Conservation (phyloP, 768 basidiomycete species). For the Tylopilus felleus region DNA sequence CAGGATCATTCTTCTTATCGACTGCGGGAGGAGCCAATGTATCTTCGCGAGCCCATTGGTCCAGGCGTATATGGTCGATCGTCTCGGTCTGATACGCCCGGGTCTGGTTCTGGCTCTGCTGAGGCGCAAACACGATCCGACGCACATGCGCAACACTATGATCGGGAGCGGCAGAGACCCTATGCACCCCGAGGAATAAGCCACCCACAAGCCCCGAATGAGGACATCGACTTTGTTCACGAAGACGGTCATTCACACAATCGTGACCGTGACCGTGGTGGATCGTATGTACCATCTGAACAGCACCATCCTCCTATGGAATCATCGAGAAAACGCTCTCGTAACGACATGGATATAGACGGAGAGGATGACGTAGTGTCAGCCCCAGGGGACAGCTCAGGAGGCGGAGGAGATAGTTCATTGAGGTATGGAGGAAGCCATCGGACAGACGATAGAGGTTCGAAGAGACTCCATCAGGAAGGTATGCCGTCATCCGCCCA, state of each 20-base stretch:
- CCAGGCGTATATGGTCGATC: constrained; percentile 31
- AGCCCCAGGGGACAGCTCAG: constrained; percentile 28
- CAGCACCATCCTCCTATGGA: constrained; percentile 42
- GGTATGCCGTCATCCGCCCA: constrained; percentile 24
- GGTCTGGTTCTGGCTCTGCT: constrained; percentile 50
- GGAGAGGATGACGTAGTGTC: constrained; percentile 47
- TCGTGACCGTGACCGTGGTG: constrained; percentile 39
- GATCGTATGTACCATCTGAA: constrained; percentile 31
- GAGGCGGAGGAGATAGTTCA: constrained; percentile 27
- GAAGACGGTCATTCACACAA: constrained; percentile 47
- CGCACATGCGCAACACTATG: constrained; percentile 43
- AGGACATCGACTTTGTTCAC: constrained; percentile 51
- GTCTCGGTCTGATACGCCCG: constrained; percentile 58
- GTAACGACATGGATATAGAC: constrained; percentile 64
- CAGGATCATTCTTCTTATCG: constrained; percentile 31
- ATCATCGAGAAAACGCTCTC: constrained; percentile 51
- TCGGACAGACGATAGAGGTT: constrained; percentile 48
- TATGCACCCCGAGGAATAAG: constrained; percentile 53
- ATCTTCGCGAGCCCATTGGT: constrained; percentile 32
- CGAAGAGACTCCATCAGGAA: constrained; percentile 60
- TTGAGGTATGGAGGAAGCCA: constrained; percentile 37
- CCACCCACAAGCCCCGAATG: constrained; percentile 36
- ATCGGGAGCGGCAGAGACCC: constrained; percentile 46
- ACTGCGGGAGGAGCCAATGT: constrained; percentile 28
- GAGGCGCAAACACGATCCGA: constrained; percentile 53